phyloP scores from a whole-genome alignment of 106 monocot genomes.

The Xerophyta viscosa region DNA sequence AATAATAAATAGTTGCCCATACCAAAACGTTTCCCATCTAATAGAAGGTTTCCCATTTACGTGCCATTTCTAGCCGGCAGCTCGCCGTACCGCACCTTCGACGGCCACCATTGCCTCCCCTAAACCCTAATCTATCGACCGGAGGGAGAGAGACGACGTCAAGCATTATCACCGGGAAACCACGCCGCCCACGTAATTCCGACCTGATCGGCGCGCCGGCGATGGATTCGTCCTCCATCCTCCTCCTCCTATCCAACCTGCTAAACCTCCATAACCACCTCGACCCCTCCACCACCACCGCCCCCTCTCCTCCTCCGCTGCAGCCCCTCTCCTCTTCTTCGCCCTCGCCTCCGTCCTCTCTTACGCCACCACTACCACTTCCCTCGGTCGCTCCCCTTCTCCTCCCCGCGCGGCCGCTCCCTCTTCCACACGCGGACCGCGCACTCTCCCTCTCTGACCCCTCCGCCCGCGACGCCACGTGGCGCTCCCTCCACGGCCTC shows the following conservation, averaged over 20 bases:
- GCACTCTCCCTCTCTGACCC: not conserved
- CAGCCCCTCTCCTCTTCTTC: conserved; percentile 4
- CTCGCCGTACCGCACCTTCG: too few relatives aligned
- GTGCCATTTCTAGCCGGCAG: too few relatives aligned
- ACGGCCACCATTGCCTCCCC: too few relatives aligned
- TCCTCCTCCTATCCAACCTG: not conserved
- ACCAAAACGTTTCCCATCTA: too few relatives aligned
- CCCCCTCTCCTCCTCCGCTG: not conserved
- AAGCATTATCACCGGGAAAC: too few relatives aligned
- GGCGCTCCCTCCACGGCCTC: conserved; percentile 2
- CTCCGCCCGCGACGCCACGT: not conserved
- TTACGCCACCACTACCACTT: not conserved
- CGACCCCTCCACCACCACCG: not conserved
- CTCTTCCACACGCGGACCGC: not conserved
- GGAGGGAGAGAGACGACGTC: too few relatives aligned
- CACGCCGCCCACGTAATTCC: too few relatives aligned
- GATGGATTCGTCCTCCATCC: not conserved
- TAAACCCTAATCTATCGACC: too few relatives aligned
- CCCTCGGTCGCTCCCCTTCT: not conserved
- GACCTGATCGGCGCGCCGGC: too few relatives aligned
- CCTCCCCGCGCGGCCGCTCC: not conserved
- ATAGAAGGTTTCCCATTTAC: too few relatives aligned
- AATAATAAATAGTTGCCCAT: too few relatives aligned
- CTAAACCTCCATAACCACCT: conserved; percentile 1
- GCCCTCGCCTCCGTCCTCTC: conserved; percentile 5